A percentile compares a stretch with the other conserved stretches of the same genome.
Conservation (phyloP, 805 yeast species). For the Yarrowia osloensis region DNA sequence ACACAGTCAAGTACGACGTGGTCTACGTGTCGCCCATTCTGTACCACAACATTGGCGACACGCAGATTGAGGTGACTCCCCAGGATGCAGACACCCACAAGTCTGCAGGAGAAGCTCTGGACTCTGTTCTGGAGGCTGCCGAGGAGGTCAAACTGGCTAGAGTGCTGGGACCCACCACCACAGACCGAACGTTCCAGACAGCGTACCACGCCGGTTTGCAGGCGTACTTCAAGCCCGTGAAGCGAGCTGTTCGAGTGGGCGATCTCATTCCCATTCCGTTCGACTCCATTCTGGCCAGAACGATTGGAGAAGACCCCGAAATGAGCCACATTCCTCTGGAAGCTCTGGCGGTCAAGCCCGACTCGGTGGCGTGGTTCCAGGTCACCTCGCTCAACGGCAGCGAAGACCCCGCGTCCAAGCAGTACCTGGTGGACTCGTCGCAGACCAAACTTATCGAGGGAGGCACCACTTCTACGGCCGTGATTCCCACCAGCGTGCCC, state of each 20-base stretch:
- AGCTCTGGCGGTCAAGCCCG: slow-evolving; percentile 58
- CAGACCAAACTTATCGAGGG: slow-evolving; percentile 70
- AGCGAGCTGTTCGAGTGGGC: slow-evolving; percentile 60
- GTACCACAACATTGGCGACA: slow-evolving; percentile 49
- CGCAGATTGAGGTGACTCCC: slow-evolving; percentile 1
- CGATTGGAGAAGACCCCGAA: slow-evolving; percentile 39
- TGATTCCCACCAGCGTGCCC: slow-evolving; percentile 39
- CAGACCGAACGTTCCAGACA: slow-evolving; percentile 63
- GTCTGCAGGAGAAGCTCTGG: not conserved
- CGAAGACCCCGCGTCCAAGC: slow-evolving; percentile 20
- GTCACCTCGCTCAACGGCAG: slow-evolving; percentile 49
- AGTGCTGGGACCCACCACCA: slow-evolving; percentile 66
- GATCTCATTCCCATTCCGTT: slow-evolving; percentile 78
- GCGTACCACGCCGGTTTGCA: slow-evolving; percentile 63
- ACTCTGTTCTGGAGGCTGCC: slow-evolving; percentile 50
- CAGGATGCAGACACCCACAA: not conserved
- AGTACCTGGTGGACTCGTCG: slow-evolving; percentile 62
- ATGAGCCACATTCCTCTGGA: slow-evolving; percentile 32
- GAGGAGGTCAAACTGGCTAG: slow-evolving; percentile 65
- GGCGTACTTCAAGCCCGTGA: slow-evolving; percentile 56
- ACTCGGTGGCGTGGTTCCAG: slow-evolving; percentile 83
- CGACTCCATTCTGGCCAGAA: slow-evolving; percentile 65
- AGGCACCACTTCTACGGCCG: slow-evolving; percentile 51
- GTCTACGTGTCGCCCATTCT: slow-evolving; percentile 67
- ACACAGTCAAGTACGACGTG: slow-evolving; percentile 45